Conservation (phyloP, 2,329 filamentous ascomycete genomes). For the Colletotrichum sp. region DNA sequence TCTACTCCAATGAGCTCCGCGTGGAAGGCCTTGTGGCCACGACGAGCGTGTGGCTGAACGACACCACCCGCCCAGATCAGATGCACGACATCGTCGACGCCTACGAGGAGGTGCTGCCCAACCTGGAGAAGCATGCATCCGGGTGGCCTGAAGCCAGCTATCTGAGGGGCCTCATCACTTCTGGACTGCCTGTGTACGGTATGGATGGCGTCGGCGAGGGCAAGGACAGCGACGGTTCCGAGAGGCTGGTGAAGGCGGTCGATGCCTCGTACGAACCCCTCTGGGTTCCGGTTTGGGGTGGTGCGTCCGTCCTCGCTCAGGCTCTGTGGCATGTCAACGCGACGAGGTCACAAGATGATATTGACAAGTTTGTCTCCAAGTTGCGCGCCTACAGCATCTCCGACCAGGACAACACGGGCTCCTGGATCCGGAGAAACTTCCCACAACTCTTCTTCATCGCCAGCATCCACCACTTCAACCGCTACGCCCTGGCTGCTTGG, state of each 20-base stretch:
- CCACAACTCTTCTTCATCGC: slow-evolving; percentile 54
- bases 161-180: not conserved
- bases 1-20: slow-evolving; percentile 42
- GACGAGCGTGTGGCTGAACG: slow-evolving; percentile 41
- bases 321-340: slow-evolving; percentile 45
- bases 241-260: slow-evolving; percentile 36
- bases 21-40: slow-evolving; percentile 37
- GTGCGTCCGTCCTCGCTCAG: slow-evolving; percentile 52
- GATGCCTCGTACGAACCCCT: slow-evolving; percentile 43
- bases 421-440: slow-evolving; percentile 56
- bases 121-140: slow-evolving; percentile 28
- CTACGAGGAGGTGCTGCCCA: slow-evolving; percentile 40
- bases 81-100: slow-evolving; percentile 39
- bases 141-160: not conserved
- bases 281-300: slow-evolving; percentile 55
- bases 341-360: slow-evolving; percentile 30
- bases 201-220: slow-evolving; percentile 25
- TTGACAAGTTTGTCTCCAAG: slow-evolving; percentile 37
- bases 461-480: slow-evolving; percentile 53
- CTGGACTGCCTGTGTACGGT: not conserved
- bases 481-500: slow-evolving; percentile 54
- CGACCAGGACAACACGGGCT: slow-evolving; percentile 57
- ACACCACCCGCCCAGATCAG: slow-evolving; percentile 32
- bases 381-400: slow-evolving; percentile 54
- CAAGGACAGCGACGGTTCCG: slow-evolving; percentile 37